These are phyloP conservation scores for Amorphotheca resinae DNA, from an alignment of 495 filamentous ascomycete species.

Conservation along the genomic window DNA sequence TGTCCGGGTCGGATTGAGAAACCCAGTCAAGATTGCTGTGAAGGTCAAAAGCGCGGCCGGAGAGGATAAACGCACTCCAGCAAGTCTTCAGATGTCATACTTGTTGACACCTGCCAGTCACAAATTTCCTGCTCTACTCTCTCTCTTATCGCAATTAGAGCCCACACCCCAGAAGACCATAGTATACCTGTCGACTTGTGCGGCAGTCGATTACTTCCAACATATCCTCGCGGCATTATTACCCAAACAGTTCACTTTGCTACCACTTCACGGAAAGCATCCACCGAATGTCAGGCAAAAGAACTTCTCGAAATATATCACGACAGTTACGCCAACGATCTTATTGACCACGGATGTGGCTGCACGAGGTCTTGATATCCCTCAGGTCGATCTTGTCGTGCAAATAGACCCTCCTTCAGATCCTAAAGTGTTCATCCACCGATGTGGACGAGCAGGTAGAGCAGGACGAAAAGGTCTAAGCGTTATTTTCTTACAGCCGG, in stretches of 20 bases:
- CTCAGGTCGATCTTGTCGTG: slow-evolving; percentile 84
- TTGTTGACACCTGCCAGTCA: slow-evolving; percentile 58
- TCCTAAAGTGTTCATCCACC: slow-evolving; percentile 89
- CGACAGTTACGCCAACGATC: slow-evolving; percentile 53
- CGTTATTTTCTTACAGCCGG: slow-evolving; percentile 70
- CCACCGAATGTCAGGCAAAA: slow-evolving; percentile 63
- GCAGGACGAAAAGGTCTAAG: slow-evolving; percentile 79
- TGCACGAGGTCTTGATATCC: slow-evolving; percentile 84
- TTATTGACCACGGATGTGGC: slow-evolving; percentile 79
- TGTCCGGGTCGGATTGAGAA: slow-evolving; percentile 81
- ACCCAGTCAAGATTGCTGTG: slow-evolving; percentile 86
- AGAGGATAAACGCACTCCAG: slow-evolving; percentile 81
- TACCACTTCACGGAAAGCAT: slow-evolving; percentile 85
- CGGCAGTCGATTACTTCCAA: slow-evolving; percentile 87
- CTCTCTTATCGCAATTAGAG: slow-evolving; percentile 54
- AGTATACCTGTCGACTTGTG: slow-evolving; percentile 87
- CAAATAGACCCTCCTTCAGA: slow-evolving; percentile 88
- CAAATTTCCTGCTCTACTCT: slow-evolving; percentile 61
- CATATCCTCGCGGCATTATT: slow-evolving; percentile 58
- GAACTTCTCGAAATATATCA: slow-evolving; percentile 70
- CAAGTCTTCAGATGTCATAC: slow-evolving; percentile 83
- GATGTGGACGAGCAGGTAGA: slow-evolving; percentile 83
- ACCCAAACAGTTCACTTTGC: slow-evolving; percentile 47
- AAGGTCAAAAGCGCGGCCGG: slow-evolving; percentile 72
- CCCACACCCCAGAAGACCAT: slow-evolving; percentile 77